Conservation (phyloP, 2,329 filamentous ascomycete species). For the Fusarium sp. region DNA sequence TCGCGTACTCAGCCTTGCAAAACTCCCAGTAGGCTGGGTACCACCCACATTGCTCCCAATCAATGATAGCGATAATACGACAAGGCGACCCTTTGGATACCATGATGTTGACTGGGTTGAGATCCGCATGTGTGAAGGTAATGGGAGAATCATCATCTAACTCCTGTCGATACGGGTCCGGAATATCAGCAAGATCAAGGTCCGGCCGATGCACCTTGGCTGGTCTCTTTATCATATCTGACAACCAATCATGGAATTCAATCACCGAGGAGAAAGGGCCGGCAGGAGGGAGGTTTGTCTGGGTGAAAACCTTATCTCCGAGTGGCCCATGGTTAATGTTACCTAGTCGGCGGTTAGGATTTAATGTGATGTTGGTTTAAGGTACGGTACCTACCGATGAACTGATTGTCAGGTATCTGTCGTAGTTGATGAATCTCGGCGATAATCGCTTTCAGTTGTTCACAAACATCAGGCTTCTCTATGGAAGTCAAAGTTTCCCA, state of each 20-base stretch:
- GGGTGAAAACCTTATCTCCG: constrained; percentile 13
- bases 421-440: not conserved
- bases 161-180: constrained; percentile 11
- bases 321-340: constrained; percentile 16
- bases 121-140: constrained; percentile 29
- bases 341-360: constrained; percentile 1
- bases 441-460: constrained; percentile 1
- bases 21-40: constrained; percentile 40
- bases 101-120: constrained; percentile 29
- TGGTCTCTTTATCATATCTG: constrained; percentile 8
- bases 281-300: constrained; percentile 2
- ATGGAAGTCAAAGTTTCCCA: constrained; percentile 2
- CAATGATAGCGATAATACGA: constrained; percentile 14
- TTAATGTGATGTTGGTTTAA: not conserved
- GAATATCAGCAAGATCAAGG: not conserved
- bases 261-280: constrained; percentile 15
- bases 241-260: constrained; percentile 29
- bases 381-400: constrained; percentile 9
- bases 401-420: constrained; percentile 9
- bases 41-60: constrained; percentile 33
- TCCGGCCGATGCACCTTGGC: not conserved
- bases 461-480: constrained; percentile 5
- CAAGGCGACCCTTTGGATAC: constrained; percentile 9
- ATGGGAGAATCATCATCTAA: constrained; percentile 1
- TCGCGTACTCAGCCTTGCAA: constrained; percentile 19